Base-by-base conservation (phyloP, 768 basidiomycete genomes). In the Rhodotorula babjevae region DNA sequence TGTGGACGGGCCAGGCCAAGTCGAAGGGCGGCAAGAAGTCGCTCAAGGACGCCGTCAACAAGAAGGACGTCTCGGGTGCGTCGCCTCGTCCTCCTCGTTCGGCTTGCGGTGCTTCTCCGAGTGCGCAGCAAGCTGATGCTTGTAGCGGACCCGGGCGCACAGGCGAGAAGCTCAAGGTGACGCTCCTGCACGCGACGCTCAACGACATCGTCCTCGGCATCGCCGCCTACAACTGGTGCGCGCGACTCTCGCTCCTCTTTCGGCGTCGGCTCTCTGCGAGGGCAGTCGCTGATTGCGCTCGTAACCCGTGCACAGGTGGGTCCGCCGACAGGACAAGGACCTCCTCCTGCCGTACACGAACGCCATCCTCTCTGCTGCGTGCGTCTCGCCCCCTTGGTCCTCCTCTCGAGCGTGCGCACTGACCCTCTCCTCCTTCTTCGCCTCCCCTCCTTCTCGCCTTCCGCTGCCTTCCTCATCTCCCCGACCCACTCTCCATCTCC, bases 101-200 rank as follows among this genome's bases (percentile, higher is more conserved):
- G 44, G 44, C 44, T 16, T 16, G 15, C 15, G 14, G 0, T 4
- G 11, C 14, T 29, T 15, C 40, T 23, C 27, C 11, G 5, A 6
- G 4, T 9, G 58, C 23, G 12, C 25, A 10, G 40, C 23, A 2
- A 21, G n/a, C 36, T 59, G 33, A 36, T n/a, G 4, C 4, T 44
- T 15, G 9, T 16, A 2, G 58, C 27, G 2, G 14, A 21, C n/a
- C n/a, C n/a, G n/a, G n/a, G n/a, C 69, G 1, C 77, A 27, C 58
- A 59, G 58, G 78, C 8, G 68, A 68, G 57, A 81, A 80, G 72
- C 67, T 80, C 56, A 79, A 78, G 74, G 77, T 71, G 64, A 80
- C 79, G 16, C 50, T 80, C 12, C 77, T 66, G 25, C 80, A 81
- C 68, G 79, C 80, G 29, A 72, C 69, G 33, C 56, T 81, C 69